Percentiles rank a stretch among this genome's conserved stretches.
Evolutionary conservation across 257 asterid genomes (phyloP).

Genomic region (Salvia splendens): DNA sequence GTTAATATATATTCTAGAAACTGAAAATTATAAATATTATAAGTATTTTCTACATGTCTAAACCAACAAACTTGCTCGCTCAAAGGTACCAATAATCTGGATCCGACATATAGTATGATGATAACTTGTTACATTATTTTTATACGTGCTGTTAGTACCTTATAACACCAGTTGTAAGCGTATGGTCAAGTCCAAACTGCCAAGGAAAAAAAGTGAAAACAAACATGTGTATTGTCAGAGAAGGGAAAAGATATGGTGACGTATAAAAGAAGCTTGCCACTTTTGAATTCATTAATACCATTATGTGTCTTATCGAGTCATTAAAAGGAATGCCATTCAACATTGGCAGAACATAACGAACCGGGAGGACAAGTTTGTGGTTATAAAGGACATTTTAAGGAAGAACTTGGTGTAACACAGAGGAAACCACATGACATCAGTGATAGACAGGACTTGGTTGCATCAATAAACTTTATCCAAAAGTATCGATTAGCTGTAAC

Average conservation of each 20-base stretch:
- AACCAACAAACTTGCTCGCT: conserved; percentile 3
- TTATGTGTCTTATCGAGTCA: conserved; percentile 5
- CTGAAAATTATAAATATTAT: neutral
- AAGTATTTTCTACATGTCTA: conserved; percentile 5
- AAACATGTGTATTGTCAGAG: conserved; percentile 33
- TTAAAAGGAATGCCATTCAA: conserved; percentile 10
- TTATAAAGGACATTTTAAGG: neutral
- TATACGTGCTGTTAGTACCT: conserved; percentile 55
- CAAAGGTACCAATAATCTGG: conserved; percentile 9
- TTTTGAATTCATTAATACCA: conserved; percentile 11
- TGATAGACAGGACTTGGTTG: neutral
- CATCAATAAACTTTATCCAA: neutral
- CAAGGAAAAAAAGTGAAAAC: conserved; percentile 27
- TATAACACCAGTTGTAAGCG: conserved; percentile 99
- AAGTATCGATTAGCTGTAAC: conserved; percentile 7
- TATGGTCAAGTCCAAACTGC: conserved; percentile 99
- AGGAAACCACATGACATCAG: conserved; percentile 16
- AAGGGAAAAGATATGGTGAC: conserved; percentile 13
- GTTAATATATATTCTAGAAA: neutral
- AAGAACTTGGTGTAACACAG: neutral
- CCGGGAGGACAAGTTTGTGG: neutral
- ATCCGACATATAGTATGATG: neutral
- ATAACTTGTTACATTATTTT: conserved; percentile 15
- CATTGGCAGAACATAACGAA: neutral
- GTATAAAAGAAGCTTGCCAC: conserved; percentile 27